Base-by-base conservation (phyloP, 176 grass and related monocot species). In the Phragmites australis region DNA sequence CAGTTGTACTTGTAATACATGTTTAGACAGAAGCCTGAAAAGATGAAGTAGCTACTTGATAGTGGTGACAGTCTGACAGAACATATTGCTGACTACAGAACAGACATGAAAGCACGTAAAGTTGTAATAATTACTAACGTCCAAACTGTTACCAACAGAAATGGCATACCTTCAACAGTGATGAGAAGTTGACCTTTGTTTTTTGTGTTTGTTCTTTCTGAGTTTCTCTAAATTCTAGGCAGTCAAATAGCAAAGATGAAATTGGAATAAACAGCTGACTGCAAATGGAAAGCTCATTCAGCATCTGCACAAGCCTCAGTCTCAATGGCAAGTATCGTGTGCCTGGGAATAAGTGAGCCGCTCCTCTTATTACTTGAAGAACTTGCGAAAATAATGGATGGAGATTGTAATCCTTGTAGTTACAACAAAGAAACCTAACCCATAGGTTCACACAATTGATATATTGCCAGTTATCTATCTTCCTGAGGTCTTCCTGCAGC, bases 391-490 rank as follows among this genome's bases (percentile, higher is more conserved):
- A 60, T 68, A 94, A 77, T 74, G 76, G 78, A 52, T 91, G 74
- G 44, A 94, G 65, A 49, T 91, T 90, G 83, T 81, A 85, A 75
- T 98, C 90, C 74, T 88, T 91, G 86, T 82, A 94, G 63, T 98
- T 94, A 81, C 82, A 86, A 74, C 80, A 87, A 56, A 89, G 56
- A 61, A 94, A 94, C 84, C 88, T 87, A 79, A 93, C 90, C 92
- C 96, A 98, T 72, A 98, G 42, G 77, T 87, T 91, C 49, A 93
- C 64, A 83, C 90, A 98, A 68, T 89, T 93, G 18, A 98, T 84
- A 69, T 91, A 94, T 77, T 98, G 92, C 90, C 92, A 98, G 46
- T 69, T 98, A 75, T 93, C 89, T 74, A 98, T 89, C 88, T 91
- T 98, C 65, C 76, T 89, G 34, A 98, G 83, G 29, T 93, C 90